Evolutionary conservation across 306 rosid species (phyloP), one percentile per base, ranked within the genome.

Genomic region (Lathyrus oleraceus): DNA sequence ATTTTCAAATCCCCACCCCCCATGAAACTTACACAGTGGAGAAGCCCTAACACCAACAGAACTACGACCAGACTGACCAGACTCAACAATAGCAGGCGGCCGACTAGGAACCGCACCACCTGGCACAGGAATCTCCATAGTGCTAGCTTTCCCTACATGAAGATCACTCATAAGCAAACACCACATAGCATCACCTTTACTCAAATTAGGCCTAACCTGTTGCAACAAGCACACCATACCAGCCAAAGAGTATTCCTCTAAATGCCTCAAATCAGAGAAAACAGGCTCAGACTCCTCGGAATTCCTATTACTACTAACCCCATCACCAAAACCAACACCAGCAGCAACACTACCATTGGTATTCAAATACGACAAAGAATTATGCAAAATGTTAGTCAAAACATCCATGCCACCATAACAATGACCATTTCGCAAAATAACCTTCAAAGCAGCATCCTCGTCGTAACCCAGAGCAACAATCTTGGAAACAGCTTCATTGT

Each of bases 141-240:
- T 44, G 21, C 89, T 90, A 0, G 98, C 98, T 69, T 89, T 88
- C 17, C 91, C 95, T 2, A 90, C 92, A 80, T 94, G 92, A 87
- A 94, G 95, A 69, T 94, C 96, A 79, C 92, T 90, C 97, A 86
- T 94, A 21, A 90, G 91, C 89, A 94, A 79, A 80, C 97, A 88
- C 96, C 97, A 88, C 97, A 94, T 87, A 10, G 96, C 98, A 80
- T 94, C 97, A 5, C 95, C 95, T 81, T 88, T 90, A 71, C 86
- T 94, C 88, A 94, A 83, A 71, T 86, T 76, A 9, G 96, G 96
- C 70, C 87, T 90, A 68, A 87, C 81, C 62, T 87, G 97, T 51
- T 87, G 96, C 83, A 94, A 82, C 86, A 90, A 78, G 77, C 92
- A 84, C 43, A 90, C 95, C 96, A 90, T 88, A 30, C 92, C 89